These are phyloP conservation scores for Candida labiduridarum DNA, from an alignment of 1,139 yeast species.

Conservation along the genomic window DNA sequence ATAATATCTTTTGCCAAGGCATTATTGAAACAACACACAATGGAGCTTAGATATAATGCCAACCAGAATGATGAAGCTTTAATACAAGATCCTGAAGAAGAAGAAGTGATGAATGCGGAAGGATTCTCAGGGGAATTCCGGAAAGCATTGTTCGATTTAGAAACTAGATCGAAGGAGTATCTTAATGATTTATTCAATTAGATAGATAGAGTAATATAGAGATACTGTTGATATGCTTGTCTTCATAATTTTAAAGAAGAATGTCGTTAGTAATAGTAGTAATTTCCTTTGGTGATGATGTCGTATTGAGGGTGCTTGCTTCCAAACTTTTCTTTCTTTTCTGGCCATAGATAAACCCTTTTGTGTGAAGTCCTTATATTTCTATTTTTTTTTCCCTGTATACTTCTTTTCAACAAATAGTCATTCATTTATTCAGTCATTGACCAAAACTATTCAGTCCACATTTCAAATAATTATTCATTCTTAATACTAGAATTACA, in stretches of 20 bases:
- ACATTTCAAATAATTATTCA: background rate
- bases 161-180: slow-evolving; percentile 32
- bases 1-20: slow-evolving; percentile 60
- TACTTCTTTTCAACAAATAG: background rate
- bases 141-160: slow-evolving; percentile 29
- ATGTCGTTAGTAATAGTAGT: background rate
- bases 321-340: background rate
- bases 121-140: slow-evolving; percentile 26
- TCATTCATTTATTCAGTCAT: background rate
- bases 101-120: slow-evolving; percentile 24
- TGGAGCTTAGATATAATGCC: slow-evolving; percentile 24
- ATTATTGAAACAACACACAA: slow-evolving; percentile 37
- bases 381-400: background rate
- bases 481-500: background rate
- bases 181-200: slow-evolving; percentile 23
- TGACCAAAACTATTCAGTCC: background rate
- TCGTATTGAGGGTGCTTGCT: background rate
- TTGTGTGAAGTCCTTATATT: background rate
- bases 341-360: background rate
- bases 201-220: slow-evolving; percentile 1
- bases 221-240: background rate
- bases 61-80: slow-evolving; percentile 10
- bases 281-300: background rate
- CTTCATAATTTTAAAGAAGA: background rate
- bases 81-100: slow-evolving; percentile 28